These are phyloP conservation scores for Dacryopinax primogenitus DNA, from an alignment of 768 basidiomycete species.

Conservation along the genomic window DNA sequence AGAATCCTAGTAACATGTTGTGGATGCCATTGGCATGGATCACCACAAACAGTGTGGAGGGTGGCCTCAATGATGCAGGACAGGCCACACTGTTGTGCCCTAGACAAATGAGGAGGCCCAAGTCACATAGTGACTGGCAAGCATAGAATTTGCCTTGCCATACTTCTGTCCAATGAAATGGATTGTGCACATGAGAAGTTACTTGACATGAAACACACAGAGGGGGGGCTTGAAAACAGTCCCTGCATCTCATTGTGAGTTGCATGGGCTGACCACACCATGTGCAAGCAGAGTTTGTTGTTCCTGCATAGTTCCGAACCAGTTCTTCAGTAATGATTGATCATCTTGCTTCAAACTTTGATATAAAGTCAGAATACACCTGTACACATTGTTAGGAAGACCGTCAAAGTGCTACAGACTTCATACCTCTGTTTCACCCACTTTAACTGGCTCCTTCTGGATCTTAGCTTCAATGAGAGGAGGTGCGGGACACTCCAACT, in stretches of 20 bases:
- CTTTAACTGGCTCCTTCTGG: too few species aligned
- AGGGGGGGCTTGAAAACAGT: neutral
- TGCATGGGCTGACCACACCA: neutral
- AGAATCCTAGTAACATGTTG: neutral
- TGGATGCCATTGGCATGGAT: constrained; percentile 8
- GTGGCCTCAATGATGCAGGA: neutral
- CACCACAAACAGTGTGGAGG: neutral
- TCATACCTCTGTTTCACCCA: too few species aligned
- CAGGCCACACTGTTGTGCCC: neutral
- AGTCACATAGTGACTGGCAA: neutral
- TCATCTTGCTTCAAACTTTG: too few species aligned
- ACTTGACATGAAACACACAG: neutral
- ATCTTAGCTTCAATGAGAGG: too few species aligned
- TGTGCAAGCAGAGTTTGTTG: neutral
- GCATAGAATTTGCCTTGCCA: neutral
- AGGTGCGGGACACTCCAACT: too few species aligned
- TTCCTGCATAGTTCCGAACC: neutral
- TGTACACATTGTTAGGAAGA: too few species aligned
- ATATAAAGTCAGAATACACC: too few species aligned
- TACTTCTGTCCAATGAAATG: too few species aligned
- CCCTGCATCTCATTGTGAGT: neutral
- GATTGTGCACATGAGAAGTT: neutral
- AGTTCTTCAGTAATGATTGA: too few species aligned
- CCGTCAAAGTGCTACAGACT: too few species aligned
- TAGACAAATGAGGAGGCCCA: neutral